These are phyloP conservation scores for Hymenoscyphus infarciens DNA, from an alignment of 2,329 filamentous ascomycete species.

Conservation along the genomic window DNA sequence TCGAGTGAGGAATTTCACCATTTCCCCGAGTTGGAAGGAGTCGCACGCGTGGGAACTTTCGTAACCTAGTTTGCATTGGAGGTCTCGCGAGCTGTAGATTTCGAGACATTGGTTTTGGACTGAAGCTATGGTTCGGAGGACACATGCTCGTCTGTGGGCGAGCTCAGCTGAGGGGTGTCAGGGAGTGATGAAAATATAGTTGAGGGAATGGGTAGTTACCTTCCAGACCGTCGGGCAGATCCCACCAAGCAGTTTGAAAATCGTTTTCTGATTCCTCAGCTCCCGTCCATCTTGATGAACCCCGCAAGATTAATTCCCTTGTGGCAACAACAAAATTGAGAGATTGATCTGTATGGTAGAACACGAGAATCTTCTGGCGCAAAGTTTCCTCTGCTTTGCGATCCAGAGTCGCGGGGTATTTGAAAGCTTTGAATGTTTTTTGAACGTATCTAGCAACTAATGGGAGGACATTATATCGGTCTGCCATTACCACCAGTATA, in stretches of 20 bases:
- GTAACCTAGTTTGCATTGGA: constrained; percentile 71
- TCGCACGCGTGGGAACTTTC: constrained; percentile 70
- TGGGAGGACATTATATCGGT: constrained; percentile 65
- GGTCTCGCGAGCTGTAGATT: constrained; percentile 63
- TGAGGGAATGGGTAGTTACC: constrained; percentile 36
- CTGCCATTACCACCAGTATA: constrained; percentile 66
- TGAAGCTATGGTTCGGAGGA: constrained; percentile 67
- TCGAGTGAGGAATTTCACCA: constrained; percentile 65
- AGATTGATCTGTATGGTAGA: constrained; percentile 61
- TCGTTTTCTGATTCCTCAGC: constrained; percentile 36
- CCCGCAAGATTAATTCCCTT: constrained; percentile 62
- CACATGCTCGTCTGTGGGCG: constrained; percentile 59
- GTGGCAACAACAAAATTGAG: constrained; percentile 59
- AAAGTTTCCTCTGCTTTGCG: constrained; percentile 59
- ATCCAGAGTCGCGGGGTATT: constrained; percentile 49
- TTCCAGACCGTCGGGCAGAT: constrained; percentile 66
- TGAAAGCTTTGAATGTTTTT: constrained; percentile 45
- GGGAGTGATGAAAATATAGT: not conserved
- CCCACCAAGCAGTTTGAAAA: constrained; percentile 60
- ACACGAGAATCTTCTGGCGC: constrained; percentile 66
- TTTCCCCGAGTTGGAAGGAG: constrained; percentile 74
- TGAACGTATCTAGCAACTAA: constrained; percentile 53
- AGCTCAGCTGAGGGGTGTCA: constrained; percentile 53
- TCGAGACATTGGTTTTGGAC: constrained; percentile 64
- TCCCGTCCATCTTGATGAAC: constrained; percentile 46